A percentile compares a stretch with the other conserved stretches of the same genome.
These are phyloP conservation scores for Phytopythium chamaehyphon DNA, from an alignment of 352 stramenopile genomes.

Conservation along the genomic window DNA sequence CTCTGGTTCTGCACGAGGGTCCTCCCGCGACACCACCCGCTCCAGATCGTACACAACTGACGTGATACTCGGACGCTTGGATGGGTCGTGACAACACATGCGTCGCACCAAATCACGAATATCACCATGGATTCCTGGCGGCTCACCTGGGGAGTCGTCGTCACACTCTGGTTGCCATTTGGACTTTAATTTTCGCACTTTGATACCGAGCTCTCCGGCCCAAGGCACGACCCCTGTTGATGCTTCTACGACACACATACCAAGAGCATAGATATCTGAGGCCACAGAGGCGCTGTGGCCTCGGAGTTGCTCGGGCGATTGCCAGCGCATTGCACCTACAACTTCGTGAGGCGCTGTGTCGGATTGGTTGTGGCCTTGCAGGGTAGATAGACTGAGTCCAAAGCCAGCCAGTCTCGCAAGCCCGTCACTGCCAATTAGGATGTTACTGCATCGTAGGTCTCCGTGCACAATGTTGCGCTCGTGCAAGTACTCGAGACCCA, in stretches of 20 bases:
- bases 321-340: conserved; percentile 10
- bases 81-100: conserved; percentile 27
- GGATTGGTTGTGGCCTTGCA: too few relatives aligned
- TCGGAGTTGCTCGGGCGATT: conserved; percentile 22
- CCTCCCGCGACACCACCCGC: neutral
- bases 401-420: conserved; percentile 24
- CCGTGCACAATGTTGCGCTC: conserved; percentile 17
- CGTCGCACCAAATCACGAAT: conserved; percentile 16
- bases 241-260: conserved; percentile 34
- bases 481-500: conserved; percentile 27
- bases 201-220: conserved; percentile 9
- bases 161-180: too few relatives aligned
- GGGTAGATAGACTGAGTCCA: conserved; percentile 14
- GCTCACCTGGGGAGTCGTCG: neutral
- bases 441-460: conserved; percentile 24
- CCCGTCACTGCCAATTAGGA: conserved; percentile 17
- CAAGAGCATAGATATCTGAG: conserved; percentile 37
- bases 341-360: neutral
- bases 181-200: conserved; percentile 16
- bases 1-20: neutral
- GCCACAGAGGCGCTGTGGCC: conserved; percentile 11
- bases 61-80: conserved; percentile 11
- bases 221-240: conserved; percentile 21
- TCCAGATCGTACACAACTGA: conserved; percentile 9
- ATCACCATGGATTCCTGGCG: neutral